phyloP scores from a whole-genome alignment of 2,329 filamentous ascomycete species.

The Aspergillus melleus region DNA sequence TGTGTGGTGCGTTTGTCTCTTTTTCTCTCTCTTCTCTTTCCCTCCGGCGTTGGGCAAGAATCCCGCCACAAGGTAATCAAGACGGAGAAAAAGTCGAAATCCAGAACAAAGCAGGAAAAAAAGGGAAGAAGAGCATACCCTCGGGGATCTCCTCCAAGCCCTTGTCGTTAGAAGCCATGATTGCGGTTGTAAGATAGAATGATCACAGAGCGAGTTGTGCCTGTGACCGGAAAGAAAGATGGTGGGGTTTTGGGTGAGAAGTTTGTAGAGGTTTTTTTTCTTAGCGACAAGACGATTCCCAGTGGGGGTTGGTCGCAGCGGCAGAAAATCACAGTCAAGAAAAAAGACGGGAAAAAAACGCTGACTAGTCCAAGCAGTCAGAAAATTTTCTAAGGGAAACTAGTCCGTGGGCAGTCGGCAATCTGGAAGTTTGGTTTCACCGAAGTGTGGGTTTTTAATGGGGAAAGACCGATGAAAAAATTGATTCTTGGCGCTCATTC shows the following conservation, averaged over 20 bases:
- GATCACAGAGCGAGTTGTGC: conserved; percentile 70
- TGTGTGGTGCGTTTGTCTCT: conserved; percentile 13
- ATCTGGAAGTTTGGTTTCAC: conserved; percentile 1
- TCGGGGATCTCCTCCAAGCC: conserved; percentile 98
- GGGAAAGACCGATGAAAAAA: conserved; percentile 16
- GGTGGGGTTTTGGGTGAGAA: conserved; percentile 33
- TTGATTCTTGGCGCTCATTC: not conserved
- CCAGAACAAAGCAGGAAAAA: conserved; percentile 4
- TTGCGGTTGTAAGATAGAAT: conserved; percentile 64
- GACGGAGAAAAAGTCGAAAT: not conserved
- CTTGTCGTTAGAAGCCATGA: conserved; percentile 92
- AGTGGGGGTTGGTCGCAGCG: conserved; percentile 27
- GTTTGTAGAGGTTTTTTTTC: conserved; percentile 26
- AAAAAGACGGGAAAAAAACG: conserved; percentile 36
- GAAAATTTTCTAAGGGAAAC: conserved; percentile 20
- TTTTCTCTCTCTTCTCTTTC: conserved; percentile 11
- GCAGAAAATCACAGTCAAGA: conserved; percentile 20
- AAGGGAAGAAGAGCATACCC: conserved; percentile 61
- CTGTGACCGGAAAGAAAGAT: conserved; percentile 59
- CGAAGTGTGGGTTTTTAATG: conserved; percentile 20
- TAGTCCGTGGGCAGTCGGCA: conserved; percentile 21
- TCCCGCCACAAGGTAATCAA: not conserved
- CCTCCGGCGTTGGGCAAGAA: conserved; percentile 4
- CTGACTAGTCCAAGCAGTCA: conserved; percentile 11
- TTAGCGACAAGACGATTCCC: conserved; percentile 35